Evolutionary conservation across 2,329 filamentous ascomycete species (phyloP), one percentile per base, ranked within the genome.

Genomic region (Geosmithia morbida): DNA sequence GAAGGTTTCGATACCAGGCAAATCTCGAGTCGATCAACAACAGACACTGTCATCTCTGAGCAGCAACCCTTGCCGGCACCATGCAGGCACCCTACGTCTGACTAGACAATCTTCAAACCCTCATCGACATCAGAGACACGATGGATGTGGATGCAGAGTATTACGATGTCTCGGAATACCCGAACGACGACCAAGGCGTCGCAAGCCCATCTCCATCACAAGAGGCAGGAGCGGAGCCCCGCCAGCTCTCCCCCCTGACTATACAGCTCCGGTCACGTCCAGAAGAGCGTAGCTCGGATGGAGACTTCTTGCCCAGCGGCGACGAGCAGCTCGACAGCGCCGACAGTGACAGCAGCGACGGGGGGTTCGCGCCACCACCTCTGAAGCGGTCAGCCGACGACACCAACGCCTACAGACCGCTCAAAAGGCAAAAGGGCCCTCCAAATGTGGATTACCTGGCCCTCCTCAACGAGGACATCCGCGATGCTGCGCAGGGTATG

Each of bases 401-500:
- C 5, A 45, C 51, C 2, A 51, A 48, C 6, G 48, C 47, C 11
- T n/a, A 40, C 43, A 57, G 52, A 14, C 50, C 51, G 2, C 53
- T 59, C 20, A 68, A 67, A 51, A 66, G 72, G 30, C 60, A 59
- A 44, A 69, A 60, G 48, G 62, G 64, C 4, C 40, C 58, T 2
- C 59, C 76, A 49, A 75, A 71, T 51, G 52, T 52, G 6, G 62
- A 60, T 5, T 79, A 79, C 50, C 57, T 78, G 13, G 59, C 63
- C 20, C 56, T 79, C 1, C 64, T 79, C 29, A 81, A 85, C 52
- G 61, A 66, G 19, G 73, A 77, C 26, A 77, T 83, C 47, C 59
- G 69, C n/a, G 73, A 80, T 53, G 71, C 69, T 13, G 66, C 67
- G 0, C 56, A 61, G 13, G 61, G 61, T 17, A 59, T 33, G 4